Conservation (phyloP, 2,329 filamentous ascomycete genomes). For the Diaporthe longicolla region DNA sequence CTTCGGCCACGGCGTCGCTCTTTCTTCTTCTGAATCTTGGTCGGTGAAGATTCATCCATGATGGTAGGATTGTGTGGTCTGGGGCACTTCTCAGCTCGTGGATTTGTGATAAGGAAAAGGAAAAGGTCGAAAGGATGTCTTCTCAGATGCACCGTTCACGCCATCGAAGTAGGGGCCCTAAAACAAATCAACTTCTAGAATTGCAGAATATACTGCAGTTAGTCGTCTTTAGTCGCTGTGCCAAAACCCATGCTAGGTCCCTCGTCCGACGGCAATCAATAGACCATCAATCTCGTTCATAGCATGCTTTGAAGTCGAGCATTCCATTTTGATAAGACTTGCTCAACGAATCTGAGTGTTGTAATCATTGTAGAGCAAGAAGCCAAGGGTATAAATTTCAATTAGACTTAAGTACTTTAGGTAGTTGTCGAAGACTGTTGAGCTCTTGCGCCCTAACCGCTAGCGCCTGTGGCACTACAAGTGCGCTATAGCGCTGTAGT, state of each 20-base stretch:
- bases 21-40: background rate
- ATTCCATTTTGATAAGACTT: background rate
- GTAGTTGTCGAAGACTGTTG: no score
- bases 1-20: background rate
- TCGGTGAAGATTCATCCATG: background rate
- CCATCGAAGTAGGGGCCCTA: background rate
- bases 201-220: background rate
- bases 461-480: background rate
- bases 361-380: background rate
- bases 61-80: background rate
- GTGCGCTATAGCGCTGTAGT: background rate
- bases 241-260: background rate
- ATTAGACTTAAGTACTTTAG: background rate
- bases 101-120: background rate
- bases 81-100: background rate
- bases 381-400: background rate
- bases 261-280: background rate
- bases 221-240: background rate
- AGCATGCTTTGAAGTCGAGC: background rate
- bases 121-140: background rate
- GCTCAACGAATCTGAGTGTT: no score
- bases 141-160: background rate
- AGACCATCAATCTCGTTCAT: background rate
- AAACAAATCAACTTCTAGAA: background rate
- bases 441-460: background rate